These are phyloP conservation scores for Candida adriatica DNA, from an alignment of 805 yeast species.

Conservation along the genomic window DNA sequence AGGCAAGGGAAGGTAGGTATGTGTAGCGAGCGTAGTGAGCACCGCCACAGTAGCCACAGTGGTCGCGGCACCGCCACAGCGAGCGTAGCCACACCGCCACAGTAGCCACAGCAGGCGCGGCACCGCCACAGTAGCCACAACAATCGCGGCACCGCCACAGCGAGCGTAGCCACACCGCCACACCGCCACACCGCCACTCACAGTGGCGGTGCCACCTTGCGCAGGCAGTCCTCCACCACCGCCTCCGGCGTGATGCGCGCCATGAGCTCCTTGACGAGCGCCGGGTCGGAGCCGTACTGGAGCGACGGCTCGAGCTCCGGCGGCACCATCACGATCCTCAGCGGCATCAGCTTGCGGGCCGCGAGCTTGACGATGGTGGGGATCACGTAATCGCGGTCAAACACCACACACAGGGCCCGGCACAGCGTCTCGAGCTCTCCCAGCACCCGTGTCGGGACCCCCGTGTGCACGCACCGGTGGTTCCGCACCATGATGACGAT, in stretches of 20 bases:
- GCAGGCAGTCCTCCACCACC: slow-evolving; percentile 46
- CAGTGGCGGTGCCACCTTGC: slow-evolving; percentile 45
- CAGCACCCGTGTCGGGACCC: slow-evolving; percentile 42
- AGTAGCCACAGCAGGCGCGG: too few species aligned
- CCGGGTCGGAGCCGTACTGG: slow-evolving; percentile 49
- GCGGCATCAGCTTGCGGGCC: slow-evolving; percentile 41
- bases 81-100: too few species aligned
- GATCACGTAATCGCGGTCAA: slow-evolving; percentile 36
- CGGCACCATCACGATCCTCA: slow-evolving; percentile 32
- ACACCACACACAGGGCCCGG: slow-evolving; percentile 35
- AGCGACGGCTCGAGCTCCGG: slow-evolving; percentile 45
- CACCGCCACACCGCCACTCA: neutral
- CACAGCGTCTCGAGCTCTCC: slow-evolving; percentile 35
- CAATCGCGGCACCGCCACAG: too few species aligned
- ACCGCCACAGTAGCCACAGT: too few species aligned
- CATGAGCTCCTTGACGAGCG: slow-evolving; percentile 34
- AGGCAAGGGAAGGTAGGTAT: too few species aligned
- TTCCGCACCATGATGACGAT: slow-evolving; percentile 44
- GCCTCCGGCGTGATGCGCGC: slow-evolving; percentile 38
- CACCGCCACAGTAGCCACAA: too few species aligned
- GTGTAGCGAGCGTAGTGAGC: too few species aligned
- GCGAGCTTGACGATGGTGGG: slow-evolving; percentile 49
- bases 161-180: neutral
- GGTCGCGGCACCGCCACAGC: too few species aligned
- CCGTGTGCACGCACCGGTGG: slow-evolving; percentile 47